Conservation (phyloP, 2,329 filamentous ascomycete genomes). For the Colletotrichum higginsianum region DNA sequence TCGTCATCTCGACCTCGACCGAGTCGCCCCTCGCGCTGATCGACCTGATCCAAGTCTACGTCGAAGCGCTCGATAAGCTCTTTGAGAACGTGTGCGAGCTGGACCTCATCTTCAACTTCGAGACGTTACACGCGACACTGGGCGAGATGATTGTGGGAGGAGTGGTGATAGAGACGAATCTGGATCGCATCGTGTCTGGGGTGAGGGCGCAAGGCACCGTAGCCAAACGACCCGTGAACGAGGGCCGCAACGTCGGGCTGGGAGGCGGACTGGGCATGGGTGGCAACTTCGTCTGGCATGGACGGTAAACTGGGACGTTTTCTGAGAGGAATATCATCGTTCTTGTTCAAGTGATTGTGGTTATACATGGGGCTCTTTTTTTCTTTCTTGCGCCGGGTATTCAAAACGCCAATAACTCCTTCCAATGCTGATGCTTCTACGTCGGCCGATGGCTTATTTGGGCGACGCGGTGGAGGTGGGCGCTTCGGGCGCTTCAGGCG, state of each 20-base stretch:
- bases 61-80: slow-evolving; percentile 92
- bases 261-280: slow-evolving; percentile 70
- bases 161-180: slow-evolving; percentile 91
- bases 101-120: slow-evolving; percentile 98
- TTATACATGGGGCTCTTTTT: slow-evolving; percentile 43
- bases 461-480: slow-evolving; percentile 45
- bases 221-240: slow-evolving; percentile 84
- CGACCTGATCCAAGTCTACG: slow-evolving; percentile 97
- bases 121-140: slow-evolving; percentile 92
- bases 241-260: slow-evolving; percentile 65
- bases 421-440: slow-evolving; percentile 24
- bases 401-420: slow-evolving; percentile 42
- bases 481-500: slow-evolving; percentile 48
- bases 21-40: slow-evolving; percentile 96
- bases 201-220: slow-evolving; percentile 84
- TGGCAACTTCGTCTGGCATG: slow-evolving; percentile 70
- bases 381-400: slow-evolving; percentile 30
- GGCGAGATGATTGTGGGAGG: slow-evolving; percentile 97
- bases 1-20: slow-evolving; percentile 95
- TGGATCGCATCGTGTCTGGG: slow-evolving; percentile 89
- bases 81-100: slow-evolving; percentile 99
- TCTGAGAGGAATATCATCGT: slow-evolving; percentile 32
- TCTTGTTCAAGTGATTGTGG: slow-evolving; percentile 46
- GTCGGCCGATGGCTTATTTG: slow-evolving; percentile 16
- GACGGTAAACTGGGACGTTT: slow-evolving; percentile 49